Conservation (phyloP, 2,329 filamentous ascomycete genomes). For the Penicillium crustosum region DNA sequence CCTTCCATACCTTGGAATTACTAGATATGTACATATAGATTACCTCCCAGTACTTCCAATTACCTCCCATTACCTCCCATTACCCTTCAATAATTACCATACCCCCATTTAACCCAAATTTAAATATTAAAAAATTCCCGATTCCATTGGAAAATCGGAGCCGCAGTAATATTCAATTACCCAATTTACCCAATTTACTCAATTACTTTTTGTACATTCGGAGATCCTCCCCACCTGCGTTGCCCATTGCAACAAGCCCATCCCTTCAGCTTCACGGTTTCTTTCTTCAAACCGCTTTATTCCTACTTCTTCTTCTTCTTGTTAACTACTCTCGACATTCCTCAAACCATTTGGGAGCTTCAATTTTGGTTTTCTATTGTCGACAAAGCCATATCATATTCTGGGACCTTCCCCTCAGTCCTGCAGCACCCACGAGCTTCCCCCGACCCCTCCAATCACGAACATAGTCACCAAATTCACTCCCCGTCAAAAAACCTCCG, state of each 20-base stretch:
- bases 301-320: constrained; percentile 24
- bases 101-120: too few species aligned
- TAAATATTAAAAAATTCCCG: constrained; percentile 4
- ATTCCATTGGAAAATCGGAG: not conserved
- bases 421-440: constrained; percentile 25
- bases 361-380: constrained; percentile 10
- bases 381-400: not conserved
- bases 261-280: constrained; percentile 41
- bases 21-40: too few species aligned
- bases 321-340: constrained; percentile 25
- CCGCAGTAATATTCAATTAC: constrained; percentile 13
- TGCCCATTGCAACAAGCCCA: constrained; percentile 45
- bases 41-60: not conserved
- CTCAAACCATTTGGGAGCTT: constrained; percentile 9
- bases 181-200: too few species aligned
- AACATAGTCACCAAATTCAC: constrained; percentile 2
- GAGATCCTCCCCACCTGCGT: constrained; percentile 43
- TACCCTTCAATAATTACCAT: too few species aligned
- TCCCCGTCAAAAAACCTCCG: not conserved
- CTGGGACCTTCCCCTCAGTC: constrained; percentile 5
- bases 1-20: too few species aligned
- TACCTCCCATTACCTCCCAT: not conserved
- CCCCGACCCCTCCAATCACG: constrained; percentile 20
- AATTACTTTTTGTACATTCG: constrained; percentile 12
- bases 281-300: constrained; percentile 33